Evolutionary conservation across 2,329 filamentous ascomycete species (phyloP), one percentile per base, ranked within the genome.

Genomic region (Ceratocystis albifundus): DNA sequence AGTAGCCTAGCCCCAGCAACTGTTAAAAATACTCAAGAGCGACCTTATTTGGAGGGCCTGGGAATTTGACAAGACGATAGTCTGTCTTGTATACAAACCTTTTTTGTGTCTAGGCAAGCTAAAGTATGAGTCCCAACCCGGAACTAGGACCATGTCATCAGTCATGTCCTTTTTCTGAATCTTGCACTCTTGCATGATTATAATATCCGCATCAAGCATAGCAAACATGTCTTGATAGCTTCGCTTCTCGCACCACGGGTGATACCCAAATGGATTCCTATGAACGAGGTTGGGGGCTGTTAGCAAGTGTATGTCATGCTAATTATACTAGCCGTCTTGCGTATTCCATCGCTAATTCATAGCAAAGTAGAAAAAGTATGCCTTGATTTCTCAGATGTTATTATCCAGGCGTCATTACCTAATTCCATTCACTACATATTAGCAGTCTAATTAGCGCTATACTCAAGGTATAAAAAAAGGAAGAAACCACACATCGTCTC

Each of bases 71-170:
- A 41, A 15, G 36, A 15, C 36, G 4, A 41, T 41, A 12, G 10
- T 41, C 3, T 12, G 7, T 17, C 12, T n/a, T 2, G 36, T 57
- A n/a, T n/a, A 61, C 69, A 32, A 77, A 88, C 90, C 93, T 80
- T 96, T 97, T 75, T 97, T 97, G 73, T 95, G 82, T 73, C 87
- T 90, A 0, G 94, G 94, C 28, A 99, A 79, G 74, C 91, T 96
- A 76, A 96, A 96, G 76, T 88, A 96, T 70, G 92, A 92, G 74
- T 99, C 94, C 93, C 93, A 99, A 12, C 94, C 94, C 0, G 89
- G 86, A 0, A 97, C 85, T 44, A 97, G 79, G 8, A 97, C 92
- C 90, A 97, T 97, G 71, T 97, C 94, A 80, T 97, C 94, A 50
- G 81, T 82, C 1, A 99, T 79, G 71, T 96, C 92, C 74, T 96